Evolutionary conservation across 2,329 filamentous ascomycete species (phyloP).

Genomic region (Pseudonectria foliicola): DNA sequence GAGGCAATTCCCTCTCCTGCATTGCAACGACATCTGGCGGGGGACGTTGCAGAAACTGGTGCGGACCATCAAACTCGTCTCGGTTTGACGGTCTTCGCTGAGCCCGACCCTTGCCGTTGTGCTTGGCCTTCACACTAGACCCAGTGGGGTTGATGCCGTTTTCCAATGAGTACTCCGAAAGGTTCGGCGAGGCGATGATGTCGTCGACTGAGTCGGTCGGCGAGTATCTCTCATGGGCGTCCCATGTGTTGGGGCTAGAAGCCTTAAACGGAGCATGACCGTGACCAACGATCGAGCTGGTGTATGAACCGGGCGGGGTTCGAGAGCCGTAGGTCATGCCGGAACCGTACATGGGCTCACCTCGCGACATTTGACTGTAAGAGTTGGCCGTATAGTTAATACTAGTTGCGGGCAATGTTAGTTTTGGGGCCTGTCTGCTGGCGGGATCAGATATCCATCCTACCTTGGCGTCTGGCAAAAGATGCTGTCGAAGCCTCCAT

Average conservation of each 20-base stretch:
- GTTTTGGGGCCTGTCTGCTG: slow-evolving; percentile 11
- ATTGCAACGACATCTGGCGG: slow-evolving; percentile 63
- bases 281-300: slow-evolving; percentile 21
- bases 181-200: slow-evolving; percentile 48
- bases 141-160: slow-evolving; percentile 35
- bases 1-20: slow-evolving; percentile 73
- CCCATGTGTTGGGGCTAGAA: slow-evolving; percentile 38
- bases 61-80: slow-evolving; percentile 84
- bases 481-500: slow-evolving; percentile 29
- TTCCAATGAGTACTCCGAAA: slow-evolving; percentile 55
- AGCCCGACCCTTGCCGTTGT: slow-evolving; percentile 40
- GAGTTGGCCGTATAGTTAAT: slow-evolving; percentile 34
- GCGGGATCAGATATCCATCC: slow-evolving; percentile 17
- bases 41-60: slow-evolving; percentile 71
- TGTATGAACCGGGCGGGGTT: slow-evolving; percentile 34
- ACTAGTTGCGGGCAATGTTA: slow-evolving; percentile 34
- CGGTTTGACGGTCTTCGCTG: slow-evolving; percentile 71
- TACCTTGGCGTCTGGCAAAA: slow-evolving; percentile 34
- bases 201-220: slow-evolving; percentile 53
- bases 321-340: slow-evolving; percentile 36
- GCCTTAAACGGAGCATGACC: slow-evolving; percentile 33
- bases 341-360: slow-evolving; percentile 33
- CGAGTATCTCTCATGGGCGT: slow-evolving; percentile 44
- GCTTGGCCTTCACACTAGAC: slow-evolving; percentile 37
- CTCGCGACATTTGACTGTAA: slow-evolving; percentile 31